These are phyloP conservation scores for Talaromyces sp. DNA, from an alignment of 2,329 filamentous ascomycete species.

Conservation along the genomic window DNA sequence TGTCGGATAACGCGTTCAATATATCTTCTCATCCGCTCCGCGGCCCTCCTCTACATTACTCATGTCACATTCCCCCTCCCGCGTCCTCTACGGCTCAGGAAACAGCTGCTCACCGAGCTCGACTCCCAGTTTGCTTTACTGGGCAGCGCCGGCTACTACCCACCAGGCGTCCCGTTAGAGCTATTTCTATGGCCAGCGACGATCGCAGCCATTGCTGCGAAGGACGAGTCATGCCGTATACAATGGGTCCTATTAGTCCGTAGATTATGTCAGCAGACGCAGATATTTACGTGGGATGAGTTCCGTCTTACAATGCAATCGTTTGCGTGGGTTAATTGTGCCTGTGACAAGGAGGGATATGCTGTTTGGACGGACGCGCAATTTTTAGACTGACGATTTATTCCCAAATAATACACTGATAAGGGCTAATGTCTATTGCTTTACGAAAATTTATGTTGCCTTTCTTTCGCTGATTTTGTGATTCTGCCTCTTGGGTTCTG, in stretches of 20 bases:
- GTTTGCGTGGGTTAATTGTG: not conserved
- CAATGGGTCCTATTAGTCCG: not conserved
- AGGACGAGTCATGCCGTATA: not conserved
- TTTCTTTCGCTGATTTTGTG: too few relatives aligned
- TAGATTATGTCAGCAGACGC: not conserved
- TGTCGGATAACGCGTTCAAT: not conserved
- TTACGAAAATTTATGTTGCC: too few relatives aligned
- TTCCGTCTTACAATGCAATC: not conserved
- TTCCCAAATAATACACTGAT: too few relatives aligned
- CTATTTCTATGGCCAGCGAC: not conserved
- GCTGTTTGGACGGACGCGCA: too few relatives aligned
- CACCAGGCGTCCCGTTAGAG: not conserved
- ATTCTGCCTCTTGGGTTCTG: too few relatives aligned
- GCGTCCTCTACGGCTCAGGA: not conserved
- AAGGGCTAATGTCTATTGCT: too few relatives aligned
- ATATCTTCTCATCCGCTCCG: not conserved
- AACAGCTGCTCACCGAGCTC: not conserved
- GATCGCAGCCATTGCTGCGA: not conserved
- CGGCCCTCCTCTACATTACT: not conserved
- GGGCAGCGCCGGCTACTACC: too few relatives aligned
- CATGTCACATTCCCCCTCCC: not conserved
- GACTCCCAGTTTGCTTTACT: not conserved
- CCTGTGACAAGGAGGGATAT: not conserved
- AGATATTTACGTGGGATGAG: not conserved
- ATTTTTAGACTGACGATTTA: too few relatives aligned